phyloP scores from a whole-genome alignment of 768 basidiomycete species.

The Galerina sulciceps region DNA sequence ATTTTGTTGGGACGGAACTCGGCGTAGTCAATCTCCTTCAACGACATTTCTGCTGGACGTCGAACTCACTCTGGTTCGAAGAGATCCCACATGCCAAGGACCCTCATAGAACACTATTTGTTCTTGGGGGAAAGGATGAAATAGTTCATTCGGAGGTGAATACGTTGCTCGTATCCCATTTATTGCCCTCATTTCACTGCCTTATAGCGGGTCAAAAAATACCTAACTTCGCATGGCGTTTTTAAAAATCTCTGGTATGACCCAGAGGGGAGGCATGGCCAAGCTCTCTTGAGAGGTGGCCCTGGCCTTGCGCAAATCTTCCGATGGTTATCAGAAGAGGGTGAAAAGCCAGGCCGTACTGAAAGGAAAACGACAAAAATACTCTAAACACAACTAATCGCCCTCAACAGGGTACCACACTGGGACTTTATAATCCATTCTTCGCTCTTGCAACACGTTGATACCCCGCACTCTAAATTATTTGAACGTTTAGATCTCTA shows the following conservation, averaged over 20 bases:
- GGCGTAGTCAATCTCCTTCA: conserved; percentile 87
- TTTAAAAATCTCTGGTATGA: conserved; percentile 69
- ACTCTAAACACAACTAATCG: no score
- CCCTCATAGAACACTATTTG: conserved; percentile 65
- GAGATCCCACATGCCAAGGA: conserved; percentile 84
- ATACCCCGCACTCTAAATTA: conserved; percentile 5
- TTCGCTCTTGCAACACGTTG: neutral
- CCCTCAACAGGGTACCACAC: neutral
- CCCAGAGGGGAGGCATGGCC: conserved; percentile 64
- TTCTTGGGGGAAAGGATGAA: conserved; percentile 83
- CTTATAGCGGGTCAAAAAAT: conserved; percentile 67
- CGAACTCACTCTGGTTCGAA: conserved; percentile 89
- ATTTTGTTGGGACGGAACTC: conserved; percentile 86
- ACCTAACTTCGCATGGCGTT: conserved; percentile 77
- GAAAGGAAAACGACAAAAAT: neutral
- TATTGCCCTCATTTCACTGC: neutral
- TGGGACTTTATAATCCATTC: neutral
- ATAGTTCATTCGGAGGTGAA: conserved; percentile 77
- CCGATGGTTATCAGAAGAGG: conserved; percentile 57
- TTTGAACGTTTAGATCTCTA: neutral
- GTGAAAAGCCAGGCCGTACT: neutral
- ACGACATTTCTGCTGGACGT: conserved; percentile 83
- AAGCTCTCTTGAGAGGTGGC: conserved; percentile 57
- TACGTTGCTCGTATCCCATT: neutral
- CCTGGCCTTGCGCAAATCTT: conserved; percentile 61